phyloP scores from a whole-genome alignment of 805 yeast species.

The Saturnispora ahearnii region DNA sequence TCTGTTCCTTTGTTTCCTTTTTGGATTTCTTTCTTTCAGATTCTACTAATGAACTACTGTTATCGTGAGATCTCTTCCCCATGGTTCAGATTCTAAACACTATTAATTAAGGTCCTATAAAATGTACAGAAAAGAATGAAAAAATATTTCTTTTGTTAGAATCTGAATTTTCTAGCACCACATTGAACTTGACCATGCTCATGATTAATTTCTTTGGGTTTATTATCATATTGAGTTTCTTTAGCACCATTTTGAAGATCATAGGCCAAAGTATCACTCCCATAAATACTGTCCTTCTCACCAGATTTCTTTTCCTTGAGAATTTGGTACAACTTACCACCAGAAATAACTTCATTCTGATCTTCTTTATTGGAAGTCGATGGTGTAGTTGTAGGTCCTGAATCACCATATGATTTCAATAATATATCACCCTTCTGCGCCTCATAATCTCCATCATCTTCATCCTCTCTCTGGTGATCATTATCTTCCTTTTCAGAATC shows the following conservation, averaged over 20 bases:
- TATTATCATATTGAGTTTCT: neutral
- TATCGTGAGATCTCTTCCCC: constrained; percentile 2
- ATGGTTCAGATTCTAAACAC: neutral
- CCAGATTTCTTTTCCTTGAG: constrained; percentile 21
- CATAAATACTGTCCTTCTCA: constrained; percentile 23
- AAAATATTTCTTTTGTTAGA: neutral
- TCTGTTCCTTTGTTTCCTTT: constrained; percentile 4
- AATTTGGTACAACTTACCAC: constrained; percentile 25
- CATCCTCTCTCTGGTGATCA: constrained; percentile 29
- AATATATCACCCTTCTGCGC: constrained; percentile 24
- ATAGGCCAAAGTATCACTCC: constrained; percentile 23
- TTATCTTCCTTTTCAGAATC: constrained; percentile 27
- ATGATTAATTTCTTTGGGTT: neutral
- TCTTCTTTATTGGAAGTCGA: constrained; percentile 5
- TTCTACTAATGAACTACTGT: neutral
- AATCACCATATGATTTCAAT: constrained; percentile 22
- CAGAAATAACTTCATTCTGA: constrained; percentile 4
- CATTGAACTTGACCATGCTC: neutral
- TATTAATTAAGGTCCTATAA: neutral
- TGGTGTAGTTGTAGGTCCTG: constrained; percentile 6
- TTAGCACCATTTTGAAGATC: constrained; percentile 9
- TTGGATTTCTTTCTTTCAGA: neutral
- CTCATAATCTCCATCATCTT: constrained; percentile 23
- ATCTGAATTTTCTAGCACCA: constrained; percentile 6
- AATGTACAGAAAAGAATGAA: neutral